Base-by-base conservation (phyloP, 1,139 yeast genomes). In the Hansenula lynferdii region DNA sequence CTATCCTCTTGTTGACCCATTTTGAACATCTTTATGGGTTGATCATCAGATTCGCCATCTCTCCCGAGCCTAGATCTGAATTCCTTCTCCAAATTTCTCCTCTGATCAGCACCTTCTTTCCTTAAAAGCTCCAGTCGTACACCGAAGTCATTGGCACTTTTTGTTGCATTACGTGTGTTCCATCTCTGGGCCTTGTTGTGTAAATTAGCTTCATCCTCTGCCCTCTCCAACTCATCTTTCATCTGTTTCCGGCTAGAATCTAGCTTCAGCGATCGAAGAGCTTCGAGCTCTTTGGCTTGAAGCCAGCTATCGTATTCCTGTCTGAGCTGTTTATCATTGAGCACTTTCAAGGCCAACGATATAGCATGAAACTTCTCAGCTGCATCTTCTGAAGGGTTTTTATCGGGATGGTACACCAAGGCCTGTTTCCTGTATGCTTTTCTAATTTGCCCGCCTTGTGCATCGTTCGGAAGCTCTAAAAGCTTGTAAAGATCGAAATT, bases 361-460 rank as follows among this genome's bases (percentile, higher is more conserved):
- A 90, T 80, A 40, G 77, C 72, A 16, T 95, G 83, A 64, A 92
- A 92, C 41, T 75, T 67, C 27, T 72, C 75, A 1, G 95, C 87
- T 3, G 97, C 95, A 41, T 80, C 92, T 48, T 82, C 92, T 1
- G 80, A 71, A 2, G 85, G 83, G 57, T 89, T 90, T 60, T 92
- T 92, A 58, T 92, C 98, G 0, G 98, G 97, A 60, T 92, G 98
- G 41, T 80, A 76, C 46, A 70, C 73, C 18, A 92, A 65, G 0
- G 98, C 98, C 53, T 80, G 81, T 50, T 72, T 79, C 39, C 97
- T 72, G 55, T 87, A 92, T 2, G 96, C 96, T 58, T 80, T 85
- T 61, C 89, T 87, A 45, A 92, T 67, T 38, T 84, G 95, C 0
- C 65, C 36, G 30, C 82, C 90, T 2, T 75, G 62, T 3, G 95